These are phyloP conservation scores for Sarocladium kiliense DNA, from an alignment of 2,329 filamentous ascomycete genomes.

Conservation along the genomic window DNA sequence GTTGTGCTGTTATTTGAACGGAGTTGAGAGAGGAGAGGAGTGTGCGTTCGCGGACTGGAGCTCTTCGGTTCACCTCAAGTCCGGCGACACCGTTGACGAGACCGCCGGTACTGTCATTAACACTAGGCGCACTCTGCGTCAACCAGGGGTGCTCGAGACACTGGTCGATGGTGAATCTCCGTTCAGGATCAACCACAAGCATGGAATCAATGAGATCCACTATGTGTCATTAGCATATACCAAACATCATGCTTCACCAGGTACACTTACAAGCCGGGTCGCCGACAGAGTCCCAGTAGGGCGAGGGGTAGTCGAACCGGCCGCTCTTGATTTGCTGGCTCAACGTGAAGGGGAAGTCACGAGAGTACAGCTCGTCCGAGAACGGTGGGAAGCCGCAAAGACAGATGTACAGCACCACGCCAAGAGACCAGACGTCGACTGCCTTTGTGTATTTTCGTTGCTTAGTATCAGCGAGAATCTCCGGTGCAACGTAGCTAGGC, in stretches of 20 bases:
- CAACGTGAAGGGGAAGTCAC: conserved; percentile 78
- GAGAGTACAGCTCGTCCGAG: conserved; percentile 81
- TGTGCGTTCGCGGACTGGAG: conserved; percentile 76
- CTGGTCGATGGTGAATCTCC: conserved; percentile 82
- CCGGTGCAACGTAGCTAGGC: conserved; percentile 94
- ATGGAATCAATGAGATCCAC: conserved; percentile 92
- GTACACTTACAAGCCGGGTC: conserved; percentile 61
- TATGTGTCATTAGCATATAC: conserved; percentile 18
- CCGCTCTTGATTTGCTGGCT: conserved; percentile 87
- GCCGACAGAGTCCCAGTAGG: conserved; percentile 68
- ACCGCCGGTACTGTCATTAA: conserved; percentile 85
- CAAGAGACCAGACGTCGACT: conserved; percentile 93
- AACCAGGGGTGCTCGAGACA: conserved; percentile 92
- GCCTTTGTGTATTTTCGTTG: conserved; percentile 88
- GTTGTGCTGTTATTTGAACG: conserved; percentile 47
- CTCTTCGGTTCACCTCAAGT: conserved; percentile 80
- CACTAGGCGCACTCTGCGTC: conserved; percentile 52
- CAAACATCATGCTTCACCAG: background rate
- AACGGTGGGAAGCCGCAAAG: conserved; percentile 96
- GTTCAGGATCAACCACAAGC: conserved; percentile 81
- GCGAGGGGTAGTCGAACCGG: conserved; percentile 89
- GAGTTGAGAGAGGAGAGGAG: conserved; percentile 78
- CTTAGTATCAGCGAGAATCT: conserved; percentile 79
- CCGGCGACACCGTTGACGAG: conserved; percentile 79
- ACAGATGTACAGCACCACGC: conserved; percentile 97